phyloP scores from a whole-genome alignment of 208 protist species.

The Crithidia acanthocephali region DNA sequence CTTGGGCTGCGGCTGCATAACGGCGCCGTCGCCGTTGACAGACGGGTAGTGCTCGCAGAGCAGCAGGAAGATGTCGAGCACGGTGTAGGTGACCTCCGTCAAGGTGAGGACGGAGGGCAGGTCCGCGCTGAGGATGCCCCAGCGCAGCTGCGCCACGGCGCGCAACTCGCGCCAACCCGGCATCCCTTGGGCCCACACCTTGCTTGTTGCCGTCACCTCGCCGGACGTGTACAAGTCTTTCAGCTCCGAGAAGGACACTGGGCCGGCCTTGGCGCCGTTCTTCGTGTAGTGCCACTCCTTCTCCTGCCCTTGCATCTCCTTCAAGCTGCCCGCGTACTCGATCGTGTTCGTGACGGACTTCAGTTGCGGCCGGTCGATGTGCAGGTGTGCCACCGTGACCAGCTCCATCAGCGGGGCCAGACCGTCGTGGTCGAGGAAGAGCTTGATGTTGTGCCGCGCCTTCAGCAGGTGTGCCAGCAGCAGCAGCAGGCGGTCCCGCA shows the following conservation, averaged over 20 bases:
- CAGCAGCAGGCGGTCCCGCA: slow-evolving; percentile 89
- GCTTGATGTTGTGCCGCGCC: slow-evolving; percentile 88
- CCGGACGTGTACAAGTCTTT: slow-evolving; percentile 57
- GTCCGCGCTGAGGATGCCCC: slow-evolving; percentile 75
- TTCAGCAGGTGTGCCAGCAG: slow-evolving; percentile 77
- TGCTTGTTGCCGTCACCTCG: slow-evolving; percentile 68
- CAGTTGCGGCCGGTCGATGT: slow-evolving; percentile 90
- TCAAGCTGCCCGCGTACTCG: slow-evolving; percentile 51
- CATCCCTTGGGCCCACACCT: slow-evolving; percentile 96
- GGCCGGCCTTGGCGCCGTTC: slow-evolving; percentile 38
- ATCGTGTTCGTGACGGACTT: slow-evolving; percentile 83
- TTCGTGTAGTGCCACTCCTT: slow-evolving; percentile 93
- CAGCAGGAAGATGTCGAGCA: slow-evolving; percentile 91
- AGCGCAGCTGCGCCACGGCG: slow-evolving; percentile 93
- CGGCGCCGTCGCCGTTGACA: slow-evolving; percentile 73
- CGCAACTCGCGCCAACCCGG: slow-evolving; percentile 86
- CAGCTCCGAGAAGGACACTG: slow-evolving; percentile 75
- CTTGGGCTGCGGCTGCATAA: slow-evolving; percentile 94
- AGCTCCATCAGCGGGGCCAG: slow-evolving; percentile 83
- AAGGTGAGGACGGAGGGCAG: slow-evolving; percentile 80
- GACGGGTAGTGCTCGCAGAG: slow-evolving; percentile 92
- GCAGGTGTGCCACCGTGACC: slow-evolving; percentile 93
- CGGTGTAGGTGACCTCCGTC: slow-evolving; percentile 85
- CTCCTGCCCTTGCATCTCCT: slow-evolving; percentile 70
- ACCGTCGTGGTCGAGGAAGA: slow-evolving; percentile 92